Conservation (phyloP, 2,329 filamentous ascomycete genomes). For the Biscogniauxia sp. region DNA sequence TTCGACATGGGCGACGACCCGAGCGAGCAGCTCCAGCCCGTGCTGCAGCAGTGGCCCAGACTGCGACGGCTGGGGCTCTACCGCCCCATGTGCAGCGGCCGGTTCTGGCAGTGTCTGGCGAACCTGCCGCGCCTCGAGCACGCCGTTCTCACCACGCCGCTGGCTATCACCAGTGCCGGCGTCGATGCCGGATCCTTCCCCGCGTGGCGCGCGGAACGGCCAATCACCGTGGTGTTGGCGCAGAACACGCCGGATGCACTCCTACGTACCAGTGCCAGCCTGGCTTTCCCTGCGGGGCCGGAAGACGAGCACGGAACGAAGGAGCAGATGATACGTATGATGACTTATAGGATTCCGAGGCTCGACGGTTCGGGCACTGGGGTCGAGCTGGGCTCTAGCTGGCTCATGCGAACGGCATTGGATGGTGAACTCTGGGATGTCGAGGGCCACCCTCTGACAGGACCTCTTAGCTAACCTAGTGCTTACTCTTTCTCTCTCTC, state of each 20-base stretch:
- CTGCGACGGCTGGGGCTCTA: slow-evolving; percentile 7
- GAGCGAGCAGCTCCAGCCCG: not conserved
- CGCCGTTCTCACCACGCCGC: slow-evolving; percentile 1
- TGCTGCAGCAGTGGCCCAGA: slow-evolving; percentile 6
- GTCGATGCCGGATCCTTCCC: slow-evolving; percentile 1
- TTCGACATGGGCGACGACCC: slow-evolving; percentile 2
- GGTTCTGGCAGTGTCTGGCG: slow-evolving; percentile 8
- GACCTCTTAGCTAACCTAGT: not conserved
- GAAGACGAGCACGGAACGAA: not conserved
- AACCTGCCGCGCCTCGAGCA: slow-evolving; percentile 3
- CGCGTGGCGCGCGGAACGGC: not conserved
- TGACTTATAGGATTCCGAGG: not conserved
- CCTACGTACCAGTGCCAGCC: not conserved
- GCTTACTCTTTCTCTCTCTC: not conserved
- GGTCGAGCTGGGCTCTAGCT: not conserved
- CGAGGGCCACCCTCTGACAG: not conserved
- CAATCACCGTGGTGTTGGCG: not conserved
- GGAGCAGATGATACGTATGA: not conserved
- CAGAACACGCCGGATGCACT: not conserved
- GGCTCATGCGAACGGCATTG: not conserved
- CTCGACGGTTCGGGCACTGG: not conserved
- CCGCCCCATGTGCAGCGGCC: slow-evolving; percentile 1
- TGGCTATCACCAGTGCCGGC: not conserved
- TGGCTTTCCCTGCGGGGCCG: not conserved
- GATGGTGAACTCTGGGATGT: not conserved